These are phyloP conservation scores for Pseudonitzschia delicatissima DNA, from an alignment of 108 stramenopile genomes.

Conservation along the genomic window DNA sequence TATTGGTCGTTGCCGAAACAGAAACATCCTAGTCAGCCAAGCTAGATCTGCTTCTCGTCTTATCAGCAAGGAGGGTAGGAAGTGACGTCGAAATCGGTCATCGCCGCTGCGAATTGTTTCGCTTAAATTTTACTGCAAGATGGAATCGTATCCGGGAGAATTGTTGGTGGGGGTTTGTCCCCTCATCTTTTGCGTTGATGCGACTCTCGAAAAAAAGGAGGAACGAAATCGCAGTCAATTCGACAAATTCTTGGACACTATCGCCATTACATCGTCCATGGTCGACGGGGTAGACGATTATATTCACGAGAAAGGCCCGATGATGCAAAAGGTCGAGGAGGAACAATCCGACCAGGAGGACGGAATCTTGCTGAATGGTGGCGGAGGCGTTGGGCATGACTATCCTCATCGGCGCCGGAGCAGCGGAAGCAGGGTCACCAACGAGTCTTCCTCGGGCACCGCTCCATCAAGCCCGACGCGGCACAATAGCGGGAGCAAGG, in stretches of 20 bases:
- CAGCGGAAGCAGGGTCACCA: not conserved
- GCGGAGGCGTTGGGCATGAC: not conserved
- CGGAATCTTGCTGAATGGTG: not conserved
- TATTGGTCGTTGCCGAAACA: too few species aligned
- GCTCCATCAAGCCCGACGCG: not conserved
- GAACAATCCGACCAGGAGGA: conserved; percentile 15
- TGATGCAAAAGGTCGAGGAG: conserved; percentile 9
- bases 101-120: not conserved
- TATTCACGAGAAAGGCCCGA: not conserved
- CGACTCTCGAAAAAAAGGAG: conserved; percentile 26
- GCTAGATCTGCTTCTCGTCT: too few species aligned
- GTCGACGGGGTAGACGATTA: conserved; percentile 14
- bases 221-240: conserved; percentile 33
- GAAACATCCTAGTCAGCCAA: too few species aligned
- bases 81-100: not conserved
- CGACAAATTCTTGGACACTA: conserved; percentile 54
- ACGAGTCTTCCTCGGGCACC: not conserved
- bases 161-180: conserved; percentile 53
- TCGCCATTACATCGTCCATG: conserved; percentile 32
- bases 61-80: too few species aligned
- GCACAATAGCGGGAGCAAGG: not conserved
- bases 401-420: not conserved
- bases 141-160: conserved; percentile 56
- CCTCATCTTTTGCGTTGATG: conserved; percentile 59
- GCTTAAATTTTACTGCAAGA: conserved; percentile 12